Evolutionary conservation across 1,284 basidiomycete species (phyloP).

Genomic region (Fomitopsis betulina): DNA sequence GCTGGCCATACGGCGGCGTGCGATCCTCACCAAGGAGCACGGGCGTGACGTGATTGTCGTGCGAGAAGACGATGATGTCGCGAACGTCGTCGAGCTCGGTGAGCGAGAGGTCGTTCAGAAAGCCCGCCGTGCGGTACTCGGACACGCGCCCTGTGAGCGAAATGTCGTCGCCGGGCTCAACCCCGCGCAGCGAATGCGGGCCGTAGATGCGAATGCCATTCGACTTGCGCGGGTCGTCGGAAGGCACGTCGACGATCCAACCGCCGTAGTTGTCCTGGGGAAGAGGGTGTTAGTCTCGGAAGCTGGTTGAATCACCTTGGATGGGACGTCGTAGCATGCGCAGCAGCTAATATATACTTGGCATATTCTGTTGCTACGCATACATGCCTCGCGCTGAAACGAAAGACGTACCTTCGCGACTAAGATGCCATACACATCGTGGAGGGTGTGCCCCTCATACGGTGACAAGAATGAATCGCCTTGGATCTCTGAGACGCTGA

Average conservation of each 20-base stretch:
- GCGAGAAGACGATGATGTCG: slow-evolving; percentile 41
- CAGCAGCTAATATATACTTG: not conserved
- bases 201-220: slow-evolving; percentile 52
- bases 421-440: slow-evolving; percentile 47
- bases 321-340: not conserved
- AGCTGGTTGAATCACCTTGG: not conserved
- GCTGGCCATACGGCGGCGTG: slow-evolving; percentile 45
- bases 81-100: slow-evolving; percentile 48
- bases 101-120: slow-evolving; percentile 42
- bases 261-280: slow-evolving; percentile 47
- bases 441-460: slow-evolving; percentile 40
- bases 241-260: slow-evolving; percentile 46
- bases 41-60: slow-evolving; percentile 42
- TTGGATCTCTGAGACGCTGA: slow-evolving; percentile 45
- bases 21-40: slow-evolving; percentile 51
- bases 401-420: slow-evolving; percentile 43
- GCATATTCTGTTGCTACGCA: not conserved
- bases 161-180: slow-evolving; percentile 47
- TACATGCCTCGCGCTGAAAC: not conserved
- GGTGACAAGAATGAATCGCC: slow-evolving; percentile 49
- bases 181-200: slow-evolving; percentile 31
- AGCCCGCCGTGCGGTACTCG: slow-evolving; percentile 43
- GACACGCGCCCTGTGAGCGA: slow-evolving; percentile 42
- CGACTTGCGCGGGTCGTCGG: slow-evolving; percentile 42
- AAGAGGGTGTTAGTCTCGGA: not conserved